Conservation (phyloP, 2,329 filamentous ascomycete genomes). For the Emergomyces pasteurianus region DNA sequence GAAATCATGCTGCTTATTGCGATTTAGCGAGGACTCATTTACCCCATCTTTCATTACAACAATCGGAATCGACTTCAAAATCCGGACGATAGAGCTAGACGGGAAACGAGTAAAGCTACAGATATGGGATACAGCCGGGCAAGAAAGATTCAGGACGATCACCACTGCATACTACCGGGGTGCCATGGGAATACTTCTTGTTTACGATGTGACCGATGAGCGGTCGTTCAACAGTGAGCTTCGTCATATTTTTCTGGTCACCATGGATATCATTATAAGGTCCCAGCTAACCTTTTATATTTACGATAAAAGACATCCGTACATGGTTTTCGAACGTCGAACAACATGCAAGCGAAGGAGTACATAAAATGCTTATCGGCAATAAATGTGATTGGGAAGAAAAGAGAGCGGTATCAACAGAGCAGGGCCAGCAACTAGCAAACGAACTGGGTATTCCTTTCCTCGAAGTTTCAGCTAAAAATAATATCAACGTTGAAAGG, state of each 20-base stretch:
- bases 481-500: conserved; percentile 99
- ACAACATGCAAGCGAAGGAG: conserved; percentile 93
- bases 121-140: conserved; percentile 98
- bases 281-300: conserved; percentile 7
- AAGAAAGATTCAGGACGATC: conserved; percentile 97
- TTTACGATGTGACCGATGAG: conserved; percentile 97
- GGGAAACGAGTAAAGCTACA: conserved; percentile 98
- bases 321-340: conserved; percentile 99
- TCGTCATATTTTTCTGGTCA: conserved; percentile 1
- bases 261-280: neutral
- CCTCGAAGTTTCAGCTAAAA: conserved; percentile 96
- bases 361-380: conserved; percentile 98
- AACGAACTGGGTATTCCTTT: conserved; percentile 96
- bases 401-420: conserved; percentile 86
- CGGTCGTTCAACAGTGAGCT: conserved; percentile 83
- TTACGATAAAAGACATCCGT: conserved; percentile 61
- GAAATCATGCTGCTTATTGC: conserved; percentile 92
- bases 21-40: conserved; percentile 96
- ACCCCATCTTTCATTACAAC: conserved; percentile 97
- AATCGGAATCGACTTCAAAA: conserved; percentile 99
- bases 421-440: conserved; percentile 84
- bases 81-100: conserved; percentile 96
- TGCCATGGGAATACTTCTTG: conserved; percentile 93
- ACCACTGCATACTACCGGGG: conserved; percentile 97
- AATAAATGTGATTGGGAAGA: conserved; percentile 99